Evolutionary conservation across 345 rosid species (phyloP).

Genomic region (Conringia planisiliqua): DNA sequence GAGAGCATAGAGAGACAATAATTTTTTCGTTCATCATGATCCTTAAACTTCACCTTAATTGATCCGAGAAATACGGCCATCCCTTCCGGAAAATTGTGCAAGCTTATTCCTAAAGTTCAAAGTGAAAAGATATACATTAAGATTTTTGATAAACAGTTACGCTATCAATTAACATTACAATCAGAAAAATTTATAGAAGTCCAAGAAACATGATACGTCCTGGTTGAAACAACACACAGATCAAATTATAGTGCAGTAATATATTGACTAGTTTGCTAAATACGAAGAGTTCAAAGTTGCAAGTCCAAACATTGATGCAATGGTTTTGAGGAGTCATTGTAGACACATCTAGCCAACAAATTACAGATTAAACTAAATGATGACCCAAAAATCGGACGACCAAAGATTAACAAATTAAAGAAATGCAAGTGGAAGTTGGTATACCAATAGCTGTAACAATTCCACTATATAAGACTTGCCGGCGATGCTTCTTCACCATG

Average conservation of each 20-base stretch:
- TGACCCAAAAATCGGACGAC: not conserved
- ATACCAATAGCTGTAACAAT: conserved; percentile 90
- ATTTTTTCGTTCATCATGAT: not conserved
- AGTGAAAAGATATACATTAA: not conserved
- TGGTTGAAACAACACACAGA: not conserved
- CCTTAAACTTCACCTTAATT: conserved; percentile 57
- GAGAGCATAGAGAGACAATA: not conserved
- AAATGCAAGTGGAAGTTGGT: conserved; percentile 12
- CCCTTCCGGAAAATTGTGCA: conserved; percentile 98
- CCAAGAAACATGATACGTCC: not conserved
- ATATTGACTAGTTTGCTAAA: conserved; percentile 4
- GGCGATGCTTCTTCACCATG: conserved; percentile 81
- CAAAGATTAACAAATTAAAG: not conserved
- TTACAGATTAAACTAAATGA: not conserved
- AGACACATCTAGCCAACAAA: conserved; percentile 3
- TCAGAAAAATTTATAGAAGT: not conserved
- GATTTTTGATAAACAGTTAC: not conserved
- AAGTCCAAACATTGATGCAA: conserved; percentile 6
- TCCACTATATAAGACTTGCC: conserved; percentile 89
- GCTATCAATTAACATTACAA: not conserved
- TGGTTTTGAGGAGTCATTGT: conserved; percentile 2
- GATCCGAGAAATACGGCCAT: conserved; percentile 99
- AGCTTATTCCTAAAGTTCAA: conserved; percentile 76
- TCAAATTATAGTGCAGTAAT: not conserved
- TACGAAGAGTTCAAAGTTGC: not conserved